Conservation (phyloP, 2,329 filamentous ascomycete genomes). For the Coniochaeta prunicola region DNA sequence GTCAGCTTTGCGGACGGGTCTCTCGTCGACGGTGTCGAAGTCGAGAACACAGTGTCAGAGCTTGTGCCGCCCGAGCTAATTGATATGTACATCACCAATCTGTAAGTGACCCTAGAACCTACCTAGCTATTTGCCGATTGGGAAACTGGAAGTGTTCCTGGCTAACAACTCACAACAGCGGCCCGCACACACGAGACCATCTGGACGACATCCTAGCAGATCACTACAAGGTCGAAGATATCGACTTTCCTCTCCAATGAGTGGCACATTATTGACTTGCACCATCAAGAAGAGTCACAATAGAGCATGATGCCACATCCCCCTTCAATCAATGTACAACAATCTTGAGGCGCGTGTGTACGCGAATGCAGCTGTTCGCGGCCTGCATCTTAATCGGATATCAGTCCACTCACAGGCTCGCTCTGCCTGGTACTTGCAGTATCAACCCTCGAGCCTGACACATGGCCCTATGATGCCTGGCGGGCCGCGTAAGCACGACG, state of each 20-base stretch:
- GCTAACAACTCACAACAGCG: slow-evolving; percentile 34
- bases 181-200: slow-evolving; percentile 62
- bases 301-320: background rate
- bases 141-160: background rate
- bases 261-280: slow-evolving; percentile 16
- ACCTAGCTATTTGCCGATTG: background rate
- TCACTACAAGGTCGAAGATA: slow-evolving; percentile 68
- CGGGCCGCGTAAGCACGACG: background rate
- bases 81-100: slow-evolving; percentile 20
- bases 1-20: slow-evolving; percentile 73
- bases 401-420: background rate
- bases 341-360: background rate
- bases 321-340: background rate
- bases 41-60: slow-evolving; percentile 15
- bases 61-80: slow-evolving; percentile 18
- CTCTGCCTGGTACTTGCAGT: background rate
- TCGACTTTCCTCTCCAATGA: slow-evolving; percentile 47
- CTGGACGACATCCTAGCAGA: slow-evolving; percentile 67
- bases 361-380: background rate
- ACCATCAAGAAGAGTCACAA: background rate
- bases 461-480: background rate
- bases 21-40: slow-evolving; percentile 64
- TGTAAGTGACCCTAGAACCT: slow-evolving; percentile 32
- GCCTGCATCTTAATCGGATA: background rate
- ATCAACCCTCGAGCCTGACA: background rate